Evolutionary conservation across 1,139 yeast genomes (phyloP).

Genomic region (Yamadazyma spencermartinsiae): DNA sequence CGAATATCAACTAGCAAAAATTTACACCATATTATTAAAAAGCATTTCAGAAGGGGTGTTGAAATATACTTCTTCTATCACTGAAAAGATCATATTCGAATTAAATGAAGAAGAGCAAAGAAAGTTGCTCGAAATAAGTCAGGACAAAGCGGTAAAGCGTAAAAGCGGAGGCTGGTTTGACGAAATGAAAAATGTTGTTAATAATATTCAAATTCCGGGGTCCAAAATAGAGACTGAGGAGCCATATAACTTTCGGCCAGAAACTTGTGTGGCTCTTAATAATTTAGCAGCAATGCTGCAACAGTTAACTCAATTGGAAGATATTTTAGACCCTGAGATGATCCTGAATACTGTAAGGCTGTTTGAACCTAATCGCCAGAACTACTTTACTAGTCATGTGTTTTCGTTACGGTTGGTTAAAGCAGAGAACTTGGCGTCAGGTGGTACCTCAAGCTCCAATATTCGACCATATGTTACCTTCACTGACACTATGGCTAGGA

Average conservation of each 20-base stretch:
- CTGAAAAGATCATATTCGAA: slow-evolving; percentile 52
- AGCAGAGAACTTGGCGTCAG: slow-evolving; percentile 68
- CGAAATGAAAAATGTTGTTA: slow-evolving; percentile 49
- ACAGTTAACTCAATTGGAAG: slow-evolving; percentile 62
- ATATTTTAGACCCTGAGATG: slow-evolving; percentile 58
- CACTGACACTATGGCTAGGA: slow-evolving; percentile 57
- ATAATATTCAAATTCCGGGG: slow-evolving; percentile 36
- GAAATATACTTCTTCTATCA: slow-evolving; percentile 49
- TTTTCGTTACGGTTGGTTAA: slow-evolving; percentile 65
- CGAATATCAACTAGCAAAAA: slow-evolving; percentile 57
- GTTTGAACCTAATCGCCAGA: slow-evolving; percentile 31
- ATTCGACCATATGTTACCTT: slow-evolving; percentile 71
- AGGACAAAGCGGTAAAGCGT: slow-evolving; percentile 27
- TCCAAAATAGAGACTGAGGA: slow-evolving; percentile 43
- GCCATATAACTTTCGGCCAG: slow-evolving; percentile 60
- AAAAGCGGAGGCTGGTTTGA: slow-evolving; percentile 41
- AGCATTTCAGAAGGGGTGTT: slow-evolving; percentile 63
- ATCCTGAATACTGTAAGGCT: slow-evolving; percentile 49
- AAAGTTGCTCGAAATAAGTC: slow-evolving; percentile 19
- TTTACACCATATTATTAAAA: slow-evolving; percentile 59
- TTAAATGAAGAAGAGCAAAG: slow-evolving; percentile 40
- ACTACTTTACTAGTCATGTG: slow-evolving; percentile 49
- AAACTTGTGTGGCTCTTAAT: slow-evolving; percentile 76
- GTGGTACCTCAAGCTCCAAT: slow-evolving; percentile 36
- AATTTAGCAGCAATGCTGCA: slow-evolving; percentile 63